These are phyloP conservation scores for Irpex sp. DNA, from an alignment of 1,284 basidiomycete species.

Conservation along the genomic window DNA sequence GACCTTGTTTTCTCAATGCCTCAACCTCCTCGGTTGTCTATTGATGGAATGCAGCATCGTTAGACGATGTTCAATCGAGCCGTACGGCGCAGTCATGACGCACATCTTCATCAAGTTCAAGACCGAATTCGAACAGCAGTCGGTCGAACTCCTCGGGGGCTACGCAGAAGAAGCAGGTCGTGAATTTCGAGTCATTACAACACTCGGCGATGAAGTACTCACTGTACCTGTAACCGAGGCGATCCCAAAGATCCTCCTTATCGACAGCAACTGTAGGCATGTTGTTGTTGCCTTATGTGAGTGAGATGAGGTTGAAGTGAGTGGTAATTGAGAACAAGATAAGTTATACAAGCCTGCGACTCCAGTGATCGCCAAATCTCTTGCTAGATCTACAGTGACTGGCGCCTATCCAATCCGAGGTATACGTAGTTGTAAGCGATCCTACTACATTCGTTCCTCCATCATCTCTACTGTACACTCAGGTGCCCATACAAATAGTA, in stretches of 20 bases:
- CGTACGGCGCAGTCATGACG: conserved; percentile 37
- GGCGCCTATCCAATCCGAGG: background rate
- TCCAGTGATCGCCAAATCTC: conserved; percentile 4
- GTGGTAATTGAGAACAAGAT: background rate
- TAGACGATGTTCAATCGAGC: conserved; percentile 11
- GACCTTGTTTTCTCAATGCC: conserved; percentile 82
- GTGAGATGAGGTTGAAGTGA: background rate
- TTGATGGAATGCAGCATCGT: conserved; percentile 1
- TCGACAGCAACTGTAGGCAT: conserved; percentile 98
- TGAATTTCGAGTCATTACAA: conserved; percentile 12
- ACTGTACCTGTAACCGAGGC: conserved; percentile 91
- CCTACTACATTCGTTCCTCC: background rate
- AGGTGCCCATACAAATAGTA: too few relatives aligned
- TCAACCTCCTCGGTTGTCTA: conserved; percentile 93
- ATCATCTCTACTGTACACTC: too few relatives aligned
- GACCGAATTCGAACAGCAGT: conserved; percentile 96
- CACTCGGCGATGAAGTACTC: conserved; percentile 30
- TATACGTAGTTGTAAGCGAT: too few relatives aligned
- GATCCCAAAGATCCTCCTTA: conserved; percentile 93
- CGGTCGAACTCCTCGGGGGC: conserved; percentile 95
- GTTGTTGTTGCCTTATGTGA: conserved; percentile 19
- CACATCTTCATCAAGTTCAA: conserved; percentile 98
- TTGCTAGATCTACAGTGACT: background rate
- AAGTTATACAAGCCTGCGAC: background rate
- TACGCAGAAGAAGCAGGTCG: conserved; percentile 39